These are phyloP conservation scores for Entomortierella chlamydospora DNA, from an alignment of 192 early-diverging fungal genomes.

Conservation along the genomic window DNA sequence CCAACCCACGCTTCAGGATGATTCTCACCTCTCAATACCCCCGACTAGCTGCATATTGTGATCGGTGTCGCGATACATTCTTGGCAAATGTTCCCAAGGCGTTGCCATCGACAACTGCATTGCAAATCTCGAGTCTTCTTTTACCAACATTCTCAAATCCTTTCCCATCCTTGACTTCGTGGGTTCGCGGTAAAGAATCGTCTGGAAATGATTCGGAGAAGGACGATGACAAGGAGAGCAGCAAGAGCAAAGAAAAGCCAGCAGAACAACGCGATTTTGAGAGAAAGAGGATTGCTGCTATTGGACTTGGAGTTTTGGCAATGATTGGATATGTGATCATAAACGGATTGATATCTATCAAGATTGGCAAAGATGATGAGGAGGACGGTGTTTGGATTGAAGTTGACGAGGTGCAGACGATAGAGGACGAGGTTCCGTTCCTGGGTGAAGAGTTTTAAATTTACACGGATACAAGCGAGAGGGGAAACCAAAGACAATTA, in stretches of 20 bases:
- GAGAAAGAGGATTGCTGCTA: conserved; percentile 59
- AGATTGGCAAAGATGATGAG: conserved; percentile 10
- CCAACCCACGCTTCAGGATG: conserved; percentile 69
- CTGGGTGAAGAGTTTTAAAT: not conserved
- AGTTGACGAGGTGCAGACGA: not conserved
- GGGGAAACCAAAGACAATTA: no score
- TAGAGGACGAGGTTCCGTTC: not conserved
- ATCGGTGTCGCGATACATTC: conserved; percentile 61
- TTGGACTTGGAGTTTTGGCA: conserved; percentile 57
- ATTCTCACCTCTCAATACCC: conserved; percentile 77
- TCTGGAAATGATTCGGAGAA: not conserved
- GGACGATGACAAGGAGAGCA: conserved; percentile 19
- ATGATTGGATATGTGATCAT: conserved; percentile 65
- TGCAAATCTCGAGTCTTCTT: not conserved
- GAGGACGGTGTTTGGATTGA: not conserved
- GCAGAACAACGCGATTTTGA: conserved; percentile 60
- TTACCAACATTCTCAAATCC: conserved; percentile 53
- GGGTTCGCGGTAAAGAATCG: conserved; percentile 2
- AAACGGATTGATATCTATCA: conserved; percentile 72
- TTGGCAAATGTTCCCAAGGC: conserved; percentile 40
- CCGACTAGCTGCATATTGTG: conserved; percentile 68
- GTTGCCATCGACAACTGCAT: conserved; percentile 21
- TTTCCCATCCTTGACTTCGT: conserved; percentile 36
- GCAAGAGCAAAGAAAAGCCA: conserved; percentile 25
- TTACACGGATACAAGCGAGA: no score